A percentile compares a stretch with the other conserved stretches of the same genome.
phyloP scores from a whole-genome alignment of 1,284 basidiomycete species.

The Abortiporus biennis region DNA sequence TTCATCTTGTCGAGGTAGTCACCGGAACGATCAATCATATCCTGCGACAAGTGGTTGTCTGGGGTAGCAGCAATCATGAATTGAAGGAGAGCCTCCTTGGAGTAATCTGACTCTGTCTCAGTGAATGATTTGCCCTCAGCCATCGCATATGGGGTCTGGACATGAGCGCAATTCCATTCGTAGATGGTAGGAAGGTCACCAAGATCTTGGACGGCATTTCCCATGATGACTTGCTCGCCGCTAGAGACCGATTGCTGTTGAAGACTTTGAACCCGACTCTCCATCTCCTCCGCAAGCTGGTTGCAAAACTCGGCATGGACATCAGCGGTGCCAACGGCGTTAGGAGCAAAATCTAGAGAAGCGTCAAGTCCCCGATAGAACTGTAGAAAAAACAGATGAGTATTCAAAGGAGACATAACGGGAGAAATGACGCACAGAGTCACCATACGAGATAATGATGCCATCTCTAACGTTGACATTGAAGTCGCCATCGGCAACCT shows the following conservation, averaged over 20 bases:
- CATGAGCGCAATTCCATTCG: conserved; percentile 50
- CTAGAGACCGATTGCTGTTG: conserved; percentile 17
- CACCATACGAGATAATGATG: conserved; percentile 73
- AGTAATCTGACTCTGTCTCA: conserved; percentile 32
- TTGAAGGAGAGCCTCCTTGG: conserved; percentile 55
- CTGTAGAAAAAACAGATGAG: conserved; percentile 27
- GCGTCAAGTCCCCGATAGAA: conserved; percentile 54
- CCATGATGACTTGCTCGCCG: conserved; percentile 35
- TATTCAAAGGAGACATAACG: neutral
- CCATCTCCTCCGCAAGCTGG: conserved; percentile 36
- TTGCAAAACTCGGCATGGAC: conserved; percentile 56
- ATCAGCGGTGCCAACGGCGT: conserved; percentile 26
- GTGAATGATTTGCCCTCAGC: conserved; percentile 14
- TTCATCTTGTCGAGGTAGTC: conserved; percentile 45
- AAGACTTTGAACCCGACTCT: conserved; percentile 17
- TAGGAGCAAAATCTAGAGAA: conserved; percentile 27
- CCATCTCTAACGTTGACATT: conserved; percentile 88
- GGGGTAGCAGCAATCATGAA: conserved; percentile 78
- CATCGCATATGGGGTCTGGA: conserved; percentile 29
- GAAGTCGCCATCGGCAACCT: conserved; percentile 84
- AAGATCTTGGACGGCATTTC: conserved; percentile 17
- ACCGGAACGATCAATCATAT: conserved; percentile 48
- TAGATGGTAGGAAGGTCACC: conserved; percentile 38
- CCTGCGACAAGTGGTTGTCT: conserved; percentile 36
- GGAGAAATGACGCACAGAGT: conserved; percentile 50